Evolutionary conservation across 2,329 filamentous ascomycete species (phyloP).

Genomic region (Epichloe amarillans): DNA sequence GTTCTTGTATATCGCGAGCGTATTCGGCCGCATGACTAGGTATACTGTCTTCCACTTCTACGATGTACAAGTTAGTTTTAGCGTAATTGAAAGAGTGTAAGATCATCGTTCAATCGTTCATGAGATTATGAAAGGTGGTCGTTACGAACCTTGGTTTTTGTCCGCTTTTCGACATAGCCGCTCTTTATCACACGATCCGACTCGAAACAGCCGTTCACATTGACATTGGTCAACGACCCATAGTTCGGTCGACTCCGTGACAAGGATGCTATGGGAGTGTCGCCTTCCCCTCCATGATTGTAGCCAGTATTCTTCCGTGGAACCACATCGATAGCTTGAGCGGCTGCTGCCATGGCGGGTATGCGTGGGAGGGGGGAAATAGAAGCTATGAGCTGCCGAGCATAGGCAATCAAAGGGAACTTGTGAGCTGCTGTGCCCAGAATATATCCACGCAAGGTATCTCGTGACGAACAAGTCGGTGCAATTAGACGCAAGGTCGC

Average conservation of each 20-base stretch:
- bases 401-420: neutral
- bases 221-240: constrained; percentile 70
- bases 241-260: constrained; percentile 23
- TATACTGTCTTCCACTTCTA: constrained; percentile 84
- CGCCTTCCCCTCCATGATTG: constrained; percentile 5
- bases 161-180: constrained; percentile 75
- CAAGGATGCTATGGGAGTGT: constrained; percentile 9
- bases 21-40: constrained; percentile 79
- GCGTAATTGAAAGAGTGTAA: constrained; percentile 8
- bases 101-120: neutral
- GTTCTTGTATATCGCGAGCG: constrained; percentile 86
- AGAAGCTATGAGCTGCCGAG: neutral
- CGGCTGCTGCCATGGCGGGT: constrained; percentile 8
- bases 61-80: constrained; percentile 7
- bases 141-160: constrained; percentile 69
- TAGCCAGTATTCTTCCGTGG: neutral
- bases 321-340: constrained; percentile 10
- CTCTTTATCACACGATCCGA: constrained; percentile 89
- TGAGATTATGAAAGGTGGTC: neutral
- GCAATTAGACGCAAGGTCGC: neutral
- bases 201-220: constrained; percentile 89
- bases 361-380: neutral
- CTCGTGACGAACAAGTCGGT: neutral
- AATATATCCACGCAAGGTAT: neutral
- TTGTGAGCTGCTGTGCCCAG: neutral